Evolutionary conservation across 1,139 yeast genomes (phyloP).

Genomic region (Yamadazyma triangularis): DNA sequence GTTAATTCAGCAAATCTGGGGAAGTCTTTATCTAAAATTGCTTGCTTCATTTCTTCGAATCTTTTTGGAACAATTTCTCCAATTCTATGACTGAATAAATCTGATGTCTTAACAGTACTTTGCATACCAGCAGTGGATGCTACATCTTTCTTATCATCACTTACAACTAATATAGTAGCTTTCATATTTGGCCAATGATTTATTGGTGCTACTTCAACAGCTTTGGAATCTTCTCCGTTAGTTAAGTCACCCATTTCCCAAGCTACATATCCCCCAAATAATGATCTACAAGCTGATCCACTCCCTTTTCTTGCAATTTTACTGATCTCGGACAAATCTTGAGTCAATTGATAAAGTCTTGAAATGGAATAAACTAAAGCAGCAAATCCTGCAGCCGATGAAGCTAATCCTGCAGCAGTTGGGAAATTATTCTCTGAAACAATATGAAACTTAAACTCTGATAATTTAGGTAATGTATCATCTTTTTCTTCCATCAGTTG

Average conservation of each 20-base stretch:
- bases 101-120: constrained; percentile 83
- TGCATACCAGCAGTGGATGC: constrained; percentile 98
- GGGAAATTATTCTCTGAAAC: constrained; percentile 97
- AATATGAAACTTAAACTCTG: constrained; percentile 67
- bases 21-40: constrained; percentile 72
- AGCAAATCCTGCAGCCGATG: constrained; percentile 92
- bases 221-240: constrained; percentile 87
- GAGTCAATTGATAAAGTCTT: constrained; percentile 73
- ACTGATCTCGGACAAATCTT: constrained; percentile 77
- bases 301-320: constrained; percentile 96
- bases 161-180: constrained; percentile 88
- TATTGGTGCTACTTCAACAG: constrained; percentile 82
- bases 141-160: constrained; percentile 90
- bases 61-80: constrained; percentile 79
- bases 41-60: constrained; percentile 72
- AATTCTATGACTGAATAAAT: constrained; percentile 76
- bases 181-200: constrained; percentile 90
- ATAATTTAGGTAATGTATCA: constrained; percentile 51
- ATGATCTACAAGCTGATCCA: constrained; percentile 95
- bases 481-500: constrained; percentile 47
- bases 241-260: constrained; percentile 88
- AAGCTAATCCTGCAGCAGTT: constrained; percentile 97
- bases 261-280: constrained; percentile 96
- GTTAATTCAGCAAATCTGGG: constrained; percentile 80
- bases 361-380: constrained; percentile 90